Evolutionary conservation across 1,284 basidiomycete genomes (phyloP).

Genomic region (Kwoniella shivajii): DNA sequence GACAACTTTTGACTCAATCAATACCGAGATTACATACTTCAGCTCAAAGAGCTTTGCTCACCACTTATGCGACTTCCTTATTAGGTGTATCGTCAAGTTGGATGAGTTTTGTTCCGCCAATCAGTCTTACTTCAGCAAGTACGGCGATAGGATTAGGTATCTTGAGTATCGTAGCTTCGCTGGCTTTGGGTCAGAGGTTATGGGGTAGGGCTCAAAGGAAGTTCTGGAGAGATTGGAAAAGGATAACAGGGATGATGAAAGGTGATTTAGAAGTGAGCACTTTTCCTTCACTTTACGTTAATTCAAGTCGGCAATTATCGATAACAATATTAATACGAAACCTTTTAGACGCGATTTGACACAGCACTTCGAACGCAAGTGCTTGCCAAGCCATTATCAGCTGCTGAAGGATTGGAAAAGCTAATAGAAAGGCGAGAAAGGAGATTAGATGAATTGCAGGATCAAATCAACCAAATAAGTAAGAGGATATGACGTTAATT

Average conservation of each 20-base stretch:
- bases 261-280: conserved; percentile 68
- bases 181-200: conserved; percentile 68
- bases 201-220: conserved; percentile 71
- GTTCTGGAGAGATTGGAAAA: conserved; percentile 73
- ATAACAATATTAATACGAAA: not conserved
- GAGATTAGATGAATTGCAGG: conserved; percentile 59
- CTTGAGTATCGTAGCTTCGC: conserved; percentile 60
- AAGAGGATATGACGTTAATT: conserved; percentile 1
- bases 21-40: conserved; percentile 67
- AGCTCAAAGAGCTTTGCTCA: conserved; percentile 66
- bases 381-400: conserved; percentile 38
- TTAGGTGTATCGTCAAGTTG: conserved; percentile 56
- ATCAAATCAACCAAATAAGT: conserved; percentile 47
- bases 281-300: not conserved
- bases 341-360: conserved; percentile 35
- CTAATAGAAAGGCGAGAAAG: conserved; percentile 53
- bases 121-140: conserved; percentile 25
- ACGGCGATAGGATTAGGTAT: conserved; percentile 67
- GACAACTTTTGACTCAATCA: conserved; percentile 62
- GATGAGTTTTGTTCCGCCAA: conserved; percentile 40
- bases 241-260: conserved; percentile 69
- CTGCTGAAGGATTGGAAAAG: conserved; percentile 57
- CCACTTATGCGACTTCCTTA: conserved; percentile 48
- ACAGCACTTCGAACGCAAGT: conserved; percentile 42
- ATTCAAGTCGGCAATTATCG: too few relatives aligned